phyloP scores from a whole-genome alignment of 1,284 basidiomycete genomes.

The Boletus smithii region DNA sequence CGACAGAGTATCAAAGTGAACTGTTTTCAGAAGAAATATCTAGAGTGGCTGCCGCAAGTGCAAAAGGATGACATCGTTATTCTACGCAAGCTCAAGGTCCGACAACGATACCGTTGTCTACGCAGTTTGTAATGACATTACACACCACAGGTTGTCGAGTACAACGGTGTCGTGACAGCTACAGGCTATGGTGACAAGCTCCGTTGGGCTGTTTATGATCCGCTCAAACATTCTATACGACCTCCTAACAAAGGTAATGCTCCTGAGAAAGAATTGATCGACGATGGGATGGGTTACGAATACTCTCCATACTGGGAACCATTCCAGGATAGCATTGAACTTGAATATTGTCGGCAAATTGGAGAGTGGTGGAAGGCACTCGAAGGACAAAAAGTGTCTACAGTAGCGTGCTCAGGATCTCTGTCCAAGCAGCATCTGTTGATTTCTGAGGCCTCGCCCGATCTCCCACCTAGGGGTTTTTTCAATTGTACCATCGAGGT shows the following conservation, averaged over 20 bases:
- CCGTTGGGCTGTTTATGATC: conserved; percentile 35
- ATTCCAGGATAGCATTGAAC: conserved; percentile 26
- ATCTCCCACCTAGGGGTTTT: conserved; percentile 46
- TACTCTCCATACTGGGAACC: conserved; percentile 36
- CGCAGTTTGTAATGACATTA: conserved; percentile 1
- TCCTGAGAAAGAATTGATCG: conserved; percentile 26
- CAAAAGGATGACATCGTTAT: conserved; percentile 36
- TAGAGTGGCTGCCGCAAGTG: conserved; percentile 48
- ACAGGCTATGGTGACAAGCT: conserved; percentile 41
- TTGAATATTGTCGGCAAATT: conserved; percentile 37
- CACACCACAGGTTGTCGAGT: conserved; percentile 32
- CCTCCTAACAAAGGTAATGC: conserved; percentile 25
- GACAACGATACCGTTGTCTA: not conserved
- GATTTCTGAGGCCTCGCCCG: conserved; percentile 49
- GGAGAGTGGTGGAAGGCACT: conserved; percentile 55
- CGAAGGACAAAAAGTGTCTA: conserved; percentile 7
- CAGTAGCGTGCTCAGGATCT: conserved; percentile 14
- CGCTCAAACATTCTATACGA: conserved; percentile 13
- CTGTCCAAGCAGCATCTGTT: conserved; percentile 43
- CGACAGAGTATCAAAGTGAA: conserved; percentile 36
- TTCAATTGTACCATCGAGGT: conserved; percentile 72
- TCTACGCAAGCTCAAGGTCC: conserved; percentile 32
- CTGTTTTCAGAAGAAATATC: conserved; percentile 48
- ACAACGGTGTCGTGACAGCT: conserved; percentile 33
- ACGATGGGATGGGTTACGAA: conserved; percentile 28